A percentile compares a stretch with the other conserved stretches of the same genome.
Evolutionary conservation across 208 protist genomes (phyloP).

Genomic region (Trypanosoma conorhini): DNA sequence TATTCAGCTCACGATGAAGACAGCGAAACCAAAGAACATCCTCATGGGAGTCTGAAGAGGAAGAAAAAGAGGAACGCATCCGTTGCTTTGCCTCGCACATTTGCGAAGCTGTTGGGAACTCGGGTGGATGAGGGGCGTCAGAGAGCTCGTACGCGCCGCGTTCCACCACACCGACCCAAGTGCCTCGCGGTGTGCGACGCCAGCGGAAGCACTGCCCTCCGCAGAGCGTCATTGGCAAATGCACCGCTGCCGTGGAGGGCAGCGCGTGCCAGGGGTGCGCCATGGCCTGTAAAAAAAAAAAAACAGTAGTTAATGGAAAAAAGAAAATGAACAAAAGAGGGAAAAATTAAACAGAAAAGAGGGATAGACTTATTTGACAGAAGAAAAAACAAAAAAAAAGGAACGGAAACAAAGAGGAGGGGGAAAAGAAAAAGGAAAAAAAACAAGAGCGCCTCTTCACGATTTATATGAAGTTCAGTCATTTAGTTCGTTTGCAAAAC

Average conservation of each 20-base stretch:
- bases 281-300: neutral
- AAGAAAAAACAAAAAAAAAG: neutral
- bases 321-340: neutral
- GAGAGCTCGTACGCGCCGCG: slow-evolving; percentile 54
- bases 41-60: neutral
- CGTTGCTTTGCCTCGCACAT: slow-evolving; percentile 1
- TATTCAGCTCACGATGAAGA: slow-evolving; percentile 15
- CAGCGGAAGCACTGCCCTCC: slow-evolving; percentile 85
- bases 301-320: slow-evolving; percentile 1
- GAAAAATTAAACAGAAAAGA: neutral
- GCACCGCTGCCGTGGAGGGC: slow-evolving; percentile 32
- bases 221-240: slow-evolving; percentile 59
- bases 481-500: neutral
- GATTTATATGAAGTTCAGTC: neutral
- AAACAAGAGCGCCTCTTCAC: neutral
- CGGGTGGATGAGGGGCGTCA: slow-evolving; percentile 1
- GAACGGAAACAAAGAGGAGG: neutral
- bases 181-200: slow-evolving; percentile 40
- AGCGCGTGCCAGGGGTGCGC: slow-evolving; percentile 39
- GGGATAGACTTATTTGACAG: neutral
- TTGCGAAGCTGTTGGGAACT: neutral
- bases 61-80: slow-evolving; percentile 1
- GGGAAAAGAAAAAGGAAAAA: neutral
- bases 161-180: slow-evolving; percentile 53
- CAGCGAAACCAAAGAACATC: slow-evolving; percentile 29